phyloP scores from a whole-genome alignment of 495 filamentous ascomycete genomes.

The Lophiotrema nucula region DNA sequence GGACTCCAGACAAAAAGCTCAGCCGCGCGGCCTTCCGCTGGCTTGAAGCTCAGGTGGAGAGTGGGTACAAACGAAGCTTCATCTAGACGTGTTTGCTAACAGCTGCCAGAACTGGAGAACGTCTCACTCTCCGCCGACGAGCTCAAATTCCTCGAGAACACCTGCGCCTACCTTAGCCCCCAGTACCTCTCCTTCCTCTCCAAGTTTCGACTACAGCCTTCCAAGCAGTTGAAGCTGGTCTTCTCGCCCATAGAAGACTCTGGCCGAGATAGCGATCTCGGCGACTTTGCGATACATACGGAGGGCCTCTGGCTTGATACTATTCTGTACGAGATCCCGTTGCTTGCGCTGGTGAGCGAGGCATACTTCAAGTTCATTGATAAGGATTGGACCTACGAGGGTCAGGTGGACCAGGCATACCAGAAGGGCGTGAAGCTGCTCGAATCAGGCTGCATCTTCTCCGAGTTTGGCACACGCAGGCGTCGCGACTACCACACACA shows the following conservation, averaged over 20 bases:
- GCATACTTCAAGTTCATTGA: conserved; percentile 97
- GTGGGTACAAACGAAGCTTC: conserved; percentile 43
- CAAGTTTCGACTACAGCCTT: conserved; percentile 74
- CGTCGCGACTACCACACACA: conserved; percentile 93
- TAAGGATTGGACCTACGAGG: conserved; percentile 79
- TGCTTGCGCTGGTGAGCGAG: conserved; percentile 87
- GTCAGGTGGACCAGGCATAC: conserved; percentile 79
- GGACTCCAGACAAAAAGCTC: conserved; percentile 89
- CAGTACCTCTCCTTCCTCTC: conserved; percentile 77
- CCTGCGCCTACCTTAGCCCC: conserved; percentile 77
- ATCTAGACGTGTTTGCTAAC: not conserved
- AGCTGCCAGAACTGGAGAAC: conserved; percentile 65
- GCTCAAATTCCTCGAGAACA: conserved; percentile 68
- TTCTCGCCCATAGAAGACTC: conserved; percentile 67
- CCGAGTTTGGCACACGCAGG: conserved; percentile 88
- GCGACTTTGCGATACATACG: conserved; percentile 70
- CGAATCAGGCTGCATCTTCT: conserved; percentile 79
- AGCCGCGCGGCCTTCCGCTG: conserved; percentile 79
- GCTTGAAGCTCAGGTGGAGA: conserved; percentile 77
- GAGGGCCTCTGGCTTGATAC: conserved; percentile 89
- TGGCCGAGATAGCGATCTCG: conserved; percentile 65
- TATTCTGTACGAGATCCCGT: conserved; percentile 94
- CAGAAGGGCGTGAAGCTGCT: conserved; percentile 74
- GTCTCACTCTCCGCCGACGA: conserved; percentile 76
- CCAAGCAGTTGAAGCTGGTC: conserved; percentile 69